These are phyloP conservation scores for Thraustochytrium striatum DNA, from an alignment of 352 stramenopile genomes.

Conservation along the genomic window DNA sequence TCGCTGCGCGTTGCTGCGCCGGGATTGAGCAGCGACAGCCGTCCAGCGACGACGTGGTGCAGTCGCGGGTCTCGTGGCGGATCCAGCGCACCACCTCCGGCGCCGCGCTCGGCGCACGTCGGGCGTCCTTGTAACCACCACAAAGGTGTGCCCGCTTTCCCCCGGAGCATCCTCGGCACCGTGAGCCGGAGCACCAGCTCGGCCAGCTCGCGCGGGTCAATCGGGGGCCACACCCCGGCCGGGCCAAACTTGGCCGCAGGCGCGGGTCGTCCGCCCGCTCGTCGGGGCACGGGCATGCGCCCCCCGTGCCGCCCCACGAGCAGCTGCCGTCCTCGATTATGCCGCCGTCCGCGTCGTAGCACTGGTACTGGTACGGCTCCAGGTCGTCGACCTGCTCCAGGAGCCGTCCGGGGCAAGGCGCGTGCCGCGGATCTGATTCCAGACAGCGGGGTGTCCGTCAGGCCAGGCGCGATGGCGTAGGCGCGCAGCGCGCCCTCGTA, in stretches of 20 bases:
- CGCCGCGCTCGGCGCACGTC: not conserved
- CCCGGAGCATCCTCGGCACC: not conserved
- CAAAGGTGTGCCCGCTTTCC: not conserved
- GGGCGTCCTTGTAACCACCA: not conserved
- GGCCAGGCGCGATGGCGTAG: conserved; percentile 10
- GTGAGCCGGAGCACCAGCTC: not conserved
- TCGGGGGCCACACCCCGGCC: conserved; percentile 23
- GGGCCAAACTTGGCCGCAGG: conserved; percentile 26
- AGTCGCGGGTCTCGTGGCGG: too few relatives aligned
- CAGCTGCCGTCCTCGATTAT: conserved; percentile 32
- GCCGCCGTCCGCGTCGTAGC: not conserved
- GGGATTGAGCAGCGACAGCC: too few relatives aligned
- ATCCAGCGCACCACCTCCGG: too few relatives aligned
- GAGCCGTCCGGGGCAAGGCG: not conserved
- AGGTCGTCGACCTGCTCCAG: conserved; percentile 14
- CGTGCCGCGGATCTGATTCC: conserved; percentile 38
- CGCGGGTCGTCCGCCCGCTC: not conserved
- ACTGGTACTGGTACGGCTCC: conserved; percentile 30
- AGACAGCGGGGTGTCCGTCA: conserved; percentile 25
- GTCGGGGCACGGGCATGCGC: conserved; percentile 19
- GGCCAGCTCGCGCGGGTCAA: conserved; percentile 18
- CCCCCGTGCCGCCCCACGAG: not conserved
- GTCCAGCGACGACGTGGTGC: too few relatives aligned
- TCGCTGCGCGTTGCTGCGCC: too few relatives aligned
- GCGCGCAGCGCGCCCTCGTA: conserved; percentile 22